These are phyloP conservation scores for Rhynchospora pubera DNA, from an alignment of 176 grass and related monocot species.

Conservation along the genomic window DNA sequence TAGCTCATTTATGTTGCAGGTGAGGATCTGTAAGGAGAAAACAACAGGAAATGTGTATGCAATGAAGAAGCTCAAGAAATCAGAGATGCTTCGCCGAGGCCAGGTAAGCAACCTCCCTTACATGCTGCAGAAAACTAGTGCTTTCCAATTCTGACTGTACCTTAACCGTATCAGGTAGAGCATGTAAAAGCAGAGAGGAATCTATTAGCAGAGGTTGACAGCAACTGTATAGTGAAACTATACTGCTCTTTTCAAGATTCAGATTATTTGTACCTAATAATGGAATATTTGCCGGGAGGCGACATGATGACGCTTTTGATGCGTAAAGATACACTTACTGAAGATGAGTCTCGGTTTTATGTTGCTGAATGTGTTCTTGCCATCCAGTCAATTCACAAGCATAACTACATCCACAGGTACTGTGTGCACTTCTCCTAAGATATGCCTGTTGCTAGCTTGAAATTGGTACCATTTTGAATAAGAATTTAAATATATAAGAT, in stretches of 20 bases:
- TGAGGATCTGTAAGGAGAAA: slow-evolving; percentile 91
- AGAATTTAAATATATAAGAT: background rate
- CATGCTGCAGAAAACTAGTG: background rate
- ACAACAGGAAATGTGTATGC: slow-evolving; percentile 78
- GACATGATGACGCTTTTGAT: slow-evolving; percentile 98
- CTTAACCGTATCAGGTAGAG: slow-evolving; percentile 52
- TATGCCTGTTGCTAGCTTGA: background rate
- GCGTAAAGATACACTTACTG: slow-evolving; percentile 85
- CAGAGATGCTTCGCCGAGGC: slow-evolving; percentile 97
- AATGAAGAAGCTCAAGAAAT: slow-evolving; percentile 98
- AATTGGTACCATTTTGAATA: background rate
- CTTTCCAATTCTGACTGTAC: background rate
- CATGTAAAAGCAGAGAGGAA: slow-evolving; percentile 99
- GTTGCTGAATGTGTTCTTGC: slow-evolving; percentile 82
- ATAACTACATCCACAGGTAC: slow-evolving; percentile 96
- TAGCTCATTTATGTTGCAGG: slow-evolving; percentile 41
- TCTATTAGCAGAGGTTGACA: slow-evolving; percentile 94
- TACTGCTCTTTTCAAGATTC: slow-evolving; percentile 96
- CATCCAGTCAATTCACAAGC: slow-evolving; percentile 89
- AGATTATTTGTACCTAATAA: slow-evolving; percentile 89
- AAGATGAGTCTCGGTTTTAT: slow-evolving; percentile 88
- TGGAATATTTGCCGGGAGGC: slow-evolving; percentile 96
- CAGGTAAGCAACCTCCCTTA: slow-evolving; percentile 38
- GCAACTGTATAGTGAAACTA: slow-evolving; percentile 89
- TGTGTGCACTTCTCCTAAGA: background rate